Conservation (phyloP, 257 asterid genomes). For the Solanum pimpinellifolium region DNA sequence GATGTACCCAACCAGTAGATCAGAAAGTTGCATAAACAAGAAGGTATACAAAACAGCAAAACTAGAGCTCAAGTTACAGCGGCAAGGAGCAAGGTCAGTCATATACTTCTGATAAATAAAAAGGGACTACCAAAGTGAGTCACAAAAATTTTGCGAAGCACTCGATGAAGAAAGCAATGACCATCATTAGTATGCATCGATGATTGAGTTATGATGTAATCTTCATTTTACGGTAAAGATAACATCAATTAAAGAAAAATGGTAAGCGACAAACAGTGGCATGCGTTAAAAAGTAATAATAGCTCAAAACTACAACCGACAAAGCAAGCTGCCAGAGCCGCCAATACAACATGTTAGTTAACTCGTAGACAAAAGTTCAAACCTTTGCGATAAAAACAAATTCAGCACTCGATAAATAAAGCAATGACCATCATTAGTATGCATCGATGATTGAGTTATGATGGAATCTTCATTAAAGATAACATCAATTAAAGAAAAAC, state of each 20-base stretch:
- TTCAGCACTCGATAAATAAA: not conserved
- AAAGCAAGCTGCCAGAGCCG: not conserved
- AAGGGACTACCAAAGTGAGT: not conserved
- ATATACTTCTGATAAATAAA: not conserved
- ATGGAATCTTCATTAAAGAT: not conserved
- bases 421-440: not conserved
- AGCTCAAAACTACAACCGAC: not conserved
- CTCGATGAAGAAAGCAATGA: not conserved
- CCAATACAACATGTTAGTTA: not conserved
- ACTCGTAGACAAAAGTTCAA: not conserved
- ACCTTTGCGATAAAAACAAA: not conserved
- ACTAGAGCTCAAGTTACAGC: not conserved
- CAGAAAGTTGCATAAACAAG: not conserved
- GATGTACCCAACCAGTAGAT: not conserved
- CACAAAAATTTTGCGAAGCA: not conserved
- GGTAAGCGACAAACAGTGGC: too few species aligned
- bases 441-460: not conserved
- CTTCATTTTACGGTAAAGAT: not conserved
- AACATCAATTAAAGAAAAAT: not conserved
- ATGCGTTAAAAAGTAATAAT: too few species aligned
- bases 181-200: not conserved
- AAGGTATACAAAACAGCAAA: not conserved
- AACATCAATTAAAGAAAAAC: not conserved
- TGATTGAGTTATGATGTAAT: not conserved
- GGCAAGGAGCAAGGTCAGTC: not conserved